These are phyloP conservation scores for Psilocybe cyanescens DNA, from an alignment of 768 basidiomycete species.

Conservation along the genomic window DNA sequence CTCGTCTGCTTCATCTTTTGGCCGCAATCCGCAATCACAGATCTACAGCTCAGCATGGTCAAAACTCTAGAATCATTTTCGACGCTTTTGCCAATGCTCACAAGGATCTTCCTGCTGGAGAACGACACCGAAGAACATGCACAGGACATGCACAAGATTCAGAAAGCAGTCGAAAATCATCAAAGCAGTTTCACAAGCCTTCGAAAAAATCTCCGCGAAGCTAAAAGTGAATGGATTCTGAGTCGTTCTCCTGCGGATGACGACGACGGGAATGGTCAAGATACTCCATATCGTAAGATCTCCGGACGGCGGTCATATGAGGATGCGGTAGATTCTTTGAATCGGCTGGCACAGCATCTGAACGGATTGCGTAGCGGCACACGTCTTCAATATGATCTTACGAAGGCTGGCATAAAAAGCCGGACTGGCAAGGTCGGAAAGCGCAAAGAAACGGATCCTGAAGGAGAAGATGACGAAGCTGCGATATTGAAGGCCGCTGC, in stretches of 20 bases:
- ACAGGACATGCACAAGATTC: slow-evolving; percentile 64
- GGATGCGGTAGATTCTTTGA: slow-evolving; percentile 85
- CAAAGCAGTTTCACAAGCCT: slow-evolving; percentile 89
- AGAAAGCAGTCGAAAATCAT: slow-evolving; percentile 82
- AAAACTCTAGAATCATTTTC: slow-evolving; percentile 88
- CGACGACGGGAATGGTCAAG: slow-evolving; percentile 25
- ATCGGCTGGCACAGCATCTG: slow-evolving; percentile 90
- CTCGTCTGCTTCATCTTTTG: slow-evolving; percentile 83
- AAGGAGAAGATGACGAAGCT: slow-evolving; percentile 32
- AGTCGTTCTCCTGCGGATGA: slow-evolving; percentile 32
- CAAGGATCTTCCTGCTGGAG: slow-evolving; percentile 84
- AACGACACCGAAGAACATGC: slow-evolving; percentile 55
- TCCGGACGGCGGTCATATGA: slow-evolving; percentile 68
- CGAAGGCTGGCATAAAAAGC: slow-evolving; percentile 53
- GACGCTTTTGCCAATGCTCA: slow-evolving; percentile 82
- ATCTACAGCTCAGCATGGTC: slow-evolving; percentile 84
- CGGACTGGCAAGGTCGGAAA: slow-evolving; percentile 23
- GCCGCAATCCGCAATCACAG: slow-evolving; percentile 83
- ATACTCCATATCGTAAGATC: slow-evolving; percentile 19
- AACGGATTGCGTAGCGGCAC: slow-evolving; percentile 88
- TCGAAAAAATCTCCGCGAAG: slow-evolving; percentile 85
- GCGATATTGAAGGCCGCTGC: slow-evolving; percentile 66
- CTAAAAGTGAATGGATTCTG: slow-evolving; percentile 79
- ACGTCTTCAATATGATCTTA: slow-evolving; percentile 80
- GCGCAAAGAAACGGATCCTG: slow-evolving; percentile 17